These are phyloP conservation scores for Naganishia randhawae DNA, from an alignment of 768 basidiomycete genomes.

Conservation along the genomic window DNA sequence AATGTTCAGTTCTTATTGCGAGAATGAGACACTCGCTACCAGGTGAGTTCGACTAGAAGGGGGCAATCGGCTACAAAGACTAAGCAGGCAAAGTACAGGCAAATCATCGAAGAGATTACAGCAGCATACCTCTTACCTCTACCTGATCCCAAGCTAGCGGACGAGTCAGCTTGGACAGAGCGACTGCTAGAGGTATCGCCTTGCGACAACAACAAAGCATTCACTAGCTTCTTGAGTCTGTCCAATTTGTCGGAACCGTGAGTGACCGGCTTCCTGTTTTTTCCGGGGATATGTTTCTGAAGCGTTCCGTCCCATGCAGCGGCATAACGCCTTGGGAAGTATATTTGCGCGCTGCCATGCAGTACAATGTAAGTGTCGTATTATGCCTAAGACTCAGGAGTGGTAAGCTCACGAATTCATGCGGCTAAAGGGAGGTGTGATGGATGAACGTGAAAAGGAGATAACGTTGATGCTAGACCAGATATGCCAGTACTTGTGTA, in stretches of 20 bases:
- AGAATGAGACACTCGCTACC: slow-evolving; percentile 58
- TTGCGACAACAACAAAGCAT: slow-evolving; percentile 61
- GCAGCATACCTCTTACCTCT: slow-evolving; percentile 78
- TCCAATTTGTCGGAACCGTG: slow-evolving; percentile 65
- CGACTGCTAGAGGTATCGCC: slow-evolving; percentile 69
- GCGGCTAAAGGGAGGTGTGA: slow-evolving; percentile 70
- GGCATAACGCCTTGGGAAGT: slow-evolving; percentile 61
- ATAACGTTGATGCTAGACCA: slow-evolving; percentile 59
- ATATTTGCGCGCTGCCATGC: slow-evolving; percentile 69
- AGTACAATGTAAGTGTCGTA: slow-evolving; percentile 68
- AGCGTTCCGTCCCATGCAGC: slow-evolving; percentile 45
- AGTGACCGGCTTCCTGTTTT: slow-evolving; percentile 42
- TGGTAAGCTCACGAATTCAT: not conserved
- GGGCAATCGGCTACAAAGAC: not conserved
- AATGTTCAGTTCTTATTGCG: slow-evolving; percentile 59
- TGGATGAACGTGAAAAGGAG: slow-evolving; percentile 73
- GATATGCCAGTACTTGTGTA: slow-evolving; percentile 62
- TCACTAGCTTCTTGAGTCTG: slow-evolving; percentile 60
- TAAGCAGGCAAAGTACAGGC: slow-evolving; percentile 49
- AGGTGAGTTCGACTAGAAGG: slow-evolving; percentile 53
- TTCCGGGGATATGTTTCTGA: not conserved
- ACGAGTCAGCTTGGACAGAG: slow-evolving; percentile 80
- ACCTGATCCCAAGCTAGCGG: slow-evolving; percentile 56
- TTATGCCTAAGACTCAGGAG: not conserved
- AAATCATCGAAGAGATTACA: slow-evolving; percentile 64